Evolutionary conservation across 306 rosid genomes (phyloP), one percentile per base, ranked within the genome.

Genomic region (Prosopis cineraria): DNA sequence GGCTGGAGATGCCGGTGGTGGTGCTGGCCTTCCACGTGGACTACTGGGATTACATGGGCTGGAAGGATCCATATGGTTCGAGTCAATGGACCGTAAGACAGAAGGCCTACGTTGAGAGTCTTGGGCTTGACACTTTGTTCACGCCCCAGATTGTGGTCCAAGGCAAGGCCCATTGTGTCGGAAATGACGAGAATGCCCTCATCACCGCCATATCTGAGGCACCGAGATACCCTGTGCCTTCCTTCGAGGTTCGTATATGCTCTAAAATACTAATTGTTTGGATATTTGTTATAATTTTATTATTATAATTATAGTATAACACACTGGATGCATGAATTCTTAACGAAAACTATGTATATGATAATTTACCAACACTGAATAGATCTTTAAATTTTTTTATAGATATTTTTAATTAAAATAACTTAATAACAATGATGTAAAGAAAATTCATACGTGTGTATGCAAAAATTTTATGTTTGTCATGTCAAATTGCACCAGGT

Each of bases 11-110:
- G 77, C 87, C 93, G 83, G 93, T 92, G 82, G 89, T 92, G 80
- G 85, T 91, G 12, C 43, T 95, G 73, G 91, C 84, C 0, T 91
- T 85, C 80, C 99, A 95, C 40, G 99, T 95, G 59, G 99, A 95
- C 72, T 95, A 93, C 43, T 95, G 99, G 99, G 99, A 95, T 41
- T 88, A 95, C 59, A 67, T 84, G 91, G 99, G 99, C 13, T 95
- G 99, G 99, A 95, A 95, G 78, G 99, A 95, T 53, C 98, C 99
- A 0, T 95, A 66, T 20, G 99, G 98, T 2, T 90, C 95, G 0
- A 95, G 93, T 79, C 96, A 84, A 25, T 90, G 91, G 89, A 95
- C 99, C 17, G 98, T 95, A 0, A 67, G 99, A 30, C 99, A 95
- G 67, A 95, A 95, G 82, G 90, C 88, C 29, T 95, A 92, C n/a